Percentiles rank a stretch among this genome's conserved stretches.
Evolutionary conservation across 1,284 basidiomycete genomes (phyloP).

Genomic region (Entoloma clypeatum): DNA sequence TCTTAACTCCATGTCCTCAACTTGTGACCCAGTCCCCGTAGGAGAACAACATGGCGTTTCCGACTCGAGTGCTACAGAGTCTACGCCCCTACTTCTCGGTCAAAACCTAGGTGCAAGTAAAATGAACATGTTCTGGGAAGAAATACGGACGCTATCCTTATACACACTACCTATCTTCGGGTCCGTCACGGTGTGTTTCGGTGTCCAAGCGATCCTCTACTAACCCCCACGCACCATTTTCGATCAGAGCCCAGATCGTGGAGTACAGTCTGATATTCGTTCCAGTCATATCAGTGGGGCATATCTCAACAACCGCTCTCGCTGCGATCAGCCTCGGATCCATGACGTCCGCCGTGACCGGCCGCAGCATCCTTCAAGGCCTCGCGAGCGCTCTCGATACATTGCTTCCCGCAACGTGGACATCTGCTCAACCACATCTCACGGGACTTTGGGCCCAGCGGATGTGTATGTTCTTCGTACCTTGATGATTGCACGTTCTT

Average conservation of each 20-base stretch:
- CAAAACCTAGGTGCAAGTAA: constrained; percentile 10
- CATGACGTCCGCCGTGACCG: constrained; percentile 76
- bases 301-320: constrained; percentile 19
- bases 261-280: constrained; percentile 20
- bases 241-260: constrained; percentile 18
- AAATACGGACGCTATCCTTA: constrained; percentile 6
- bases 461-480: constrained; percentile 52
- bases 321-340: constrained; percentile 83
- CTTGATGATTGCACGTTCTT: not conserved
- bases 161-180: constrained; percentile 13
- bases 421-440: constrained; percentile 72
- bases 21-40: not conserved
- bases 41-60: no score
- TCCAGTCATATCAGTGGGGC: constrained; percentile 21
- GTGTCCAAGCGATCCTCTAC: not conserved
- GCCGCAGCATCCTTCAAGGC: constrained; percentile 70
- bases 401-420: constrained; percentile 87
- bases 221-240: not conserved
- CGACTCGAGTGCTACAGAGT: constrained; percentile 11
- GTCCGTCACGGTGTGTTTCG: constrained; percentile 1
- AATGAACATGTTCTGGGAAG: constrained; percentile 5
- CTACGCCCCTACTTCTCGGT: constrained; percentile 10
- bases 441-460: constrained; percentile 89
- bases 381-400: constrained; percentile 84
- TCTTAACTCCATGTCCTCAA: not conserved